These are phyloP conservation scores for Termitomyces sp. DNA, from an alignment of 768 basidiomycete genomes.

Conservation along the genomic window DNA sequence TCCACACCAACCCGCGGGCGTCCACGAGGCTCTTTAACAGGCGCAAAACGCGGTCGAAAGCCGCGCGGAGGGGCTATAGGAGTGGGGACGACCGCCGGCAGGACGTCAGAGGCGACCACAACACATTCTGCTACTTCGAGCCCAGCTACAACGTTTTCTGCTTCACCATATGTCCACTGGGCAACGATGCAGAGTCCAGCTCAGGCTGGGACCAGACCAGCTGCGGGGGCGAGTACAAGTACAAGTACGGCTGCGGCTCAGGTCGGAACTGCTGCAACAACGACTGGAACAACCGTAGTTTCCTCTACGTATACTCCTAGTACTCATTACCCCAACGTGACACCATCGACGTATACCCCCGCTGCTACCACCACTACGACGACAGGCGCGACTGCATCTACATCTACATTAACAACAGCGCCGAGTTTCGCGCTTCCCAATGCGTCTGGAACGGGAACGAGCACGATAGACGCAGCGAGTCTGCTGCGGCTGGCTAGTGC, in stretches of 20 bases:
- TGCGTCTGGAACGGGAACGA: slow-evolving; percentile 1
- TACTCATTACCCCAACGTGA: slow-evolving; percentile 5
- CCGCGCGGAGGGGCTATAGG: slow-evolving; percentile 33
- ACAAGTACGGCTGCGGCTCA: not conserved
- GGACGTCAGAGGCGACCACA: slow-evolving; percentile 1
- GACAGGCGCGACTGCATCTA: not conserved
- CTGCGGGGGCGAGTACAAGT: not conserved
- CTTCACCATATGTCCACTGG: slow-evolving; percentile 8
- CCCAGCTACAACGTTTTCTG: not conserved
- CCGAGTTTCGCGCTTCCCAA: slow-evolving; percentile 8
- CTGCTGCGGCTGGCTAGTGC: slow-evolving; percentile 17
- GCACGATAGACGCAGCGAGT: slow-evolving; percentile 17
- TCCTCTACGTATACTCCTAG: not conserved
- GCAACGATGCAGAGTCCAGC: not conserved
- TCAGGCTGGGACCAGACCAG: not conserved
- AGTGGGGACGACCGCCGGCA: not conserved
- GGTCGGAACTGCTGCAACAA: not conserved
- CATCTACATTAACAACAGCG: not conserved
- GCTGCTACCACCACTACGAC: not conserved
- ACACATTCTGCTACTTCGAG: not conserved
- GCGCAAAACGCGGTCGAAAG: slow-evolving; percentile 46
- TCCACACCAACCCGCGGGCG: slow-evolving; percentile 26
- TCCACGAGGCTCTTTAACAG: slow-evolving; percentile 23
- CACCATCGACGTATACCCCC: slow-evolving; percentile 2
- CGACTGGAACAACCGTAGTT: not conserved